phyloP scores from a whole-genome alignment of 768 basidiomycete genomes.

The Suillus discolor region DNA sequence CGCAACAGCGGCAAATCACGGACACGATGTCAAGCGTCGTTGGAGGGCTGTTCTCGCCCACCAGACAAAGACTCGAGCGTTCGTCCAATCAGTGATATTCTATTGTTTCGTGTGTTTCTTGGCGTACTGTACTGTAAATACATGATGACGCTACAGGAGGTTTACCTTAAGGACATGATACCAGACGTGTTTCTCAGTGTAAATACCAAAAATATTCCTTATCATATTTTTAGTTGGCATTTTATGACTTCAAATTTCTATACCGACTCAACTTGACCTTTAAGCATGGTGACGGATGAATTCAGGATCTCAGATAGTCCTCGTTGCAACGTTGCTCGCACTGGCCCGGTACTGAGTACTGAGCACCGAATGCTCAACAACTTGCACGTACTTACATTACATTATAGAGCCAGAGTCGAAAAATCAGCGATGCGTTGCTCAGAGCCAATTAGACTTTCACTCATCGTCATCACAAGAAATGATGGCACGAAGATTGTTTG shows the following conservation, averaged over 20 bases:
- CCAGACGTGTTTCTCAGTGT: background rate
- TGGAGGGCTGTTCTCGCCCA: conserved; percentile 67
- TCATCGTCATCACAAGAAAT: background rate
- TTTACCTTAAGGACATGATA: background rate
- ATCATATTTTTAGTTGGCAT: background rate
- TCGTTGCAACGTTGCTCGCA: background rate
- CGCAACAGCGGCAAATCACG: conserved; percentile 68
- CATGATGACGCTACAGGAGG: background rate
- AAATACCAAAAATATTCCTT: background rate
- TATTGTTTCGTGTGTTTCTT: background rate
- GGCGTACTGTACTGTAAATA: background rate
- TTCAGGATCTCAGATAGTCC: background rate
- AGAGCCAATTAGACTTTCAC: background rate
- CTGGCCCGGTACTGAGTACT: background rate
- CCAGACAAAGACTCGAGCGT: conserved; percentile 31
- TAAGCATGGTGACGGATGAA: background rate
- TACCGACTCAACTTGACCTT: background rate
- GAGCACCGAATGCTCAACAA: background rate
- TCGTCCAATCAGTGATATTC: conserved; percentile 13
- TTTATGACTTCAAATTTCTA: background rate
- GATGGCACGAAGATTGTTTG: background rate
- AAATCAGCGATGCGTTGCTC: background rate
- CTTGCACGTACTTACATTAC: background rate
- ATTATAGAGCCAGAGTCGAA: background rate
- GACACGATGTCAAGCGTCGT: conserved; percentile 82